phyloP scores from a whole-genome alignment of 1,284 basidiomycete genomes.

The Coniferiporia weirii region DNA sequence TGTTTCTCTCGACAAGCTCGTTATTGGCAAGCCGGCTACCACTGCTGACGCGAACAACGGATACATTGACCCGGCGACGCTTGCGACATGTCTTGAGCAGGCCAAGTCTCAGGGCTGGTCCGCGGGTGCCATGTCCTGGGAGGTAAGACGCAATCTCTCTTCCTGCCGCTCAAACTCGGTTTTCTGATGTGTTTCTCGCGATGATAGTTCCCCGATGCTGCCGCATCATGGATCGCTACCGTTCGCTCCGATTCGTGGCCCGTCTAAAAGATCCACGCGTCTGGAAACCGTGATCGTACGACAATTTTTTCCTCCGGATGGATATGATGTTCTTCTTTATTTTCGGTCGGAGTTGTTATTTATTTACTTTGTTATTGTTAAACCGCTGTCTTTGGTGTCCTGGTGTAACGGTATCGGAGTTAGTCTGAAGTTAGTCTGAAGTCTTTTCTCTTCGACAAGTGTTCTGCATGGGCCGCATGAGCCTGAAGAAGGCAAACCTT shows the following conservation, averaged over 20 bases:
- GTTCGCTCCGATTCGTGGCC: conserved; percentile 40
- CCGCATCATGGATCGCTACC: conserved; percentile 42
- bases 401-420: too few species aligned
- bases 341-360: neutral
- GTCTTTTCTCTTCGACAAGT: too few species aligned
- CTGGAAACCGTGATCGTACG: neutral
- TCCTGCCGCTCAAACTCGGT: neutral
- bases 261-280: conserved; percentile 24
- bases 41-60: conserved; percentile 51
- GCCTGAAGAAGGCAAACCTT: too few species aligned
- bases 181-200: conserved; percentile 22
- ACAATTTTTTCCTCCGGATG: neutral
- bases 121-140: conserved; percentile 50
- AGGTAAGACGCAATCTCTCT: conserved; percentile 30
- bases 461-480: too few species aligned
- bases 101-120: conserved; percentile 56
- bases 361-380: too few species aligned
- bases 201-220: conserved; percentile 39
- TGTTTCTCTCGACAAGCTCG: conserved; percentile 43
- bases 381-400: too few species aligned
- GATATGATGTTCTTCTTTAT: neutral
- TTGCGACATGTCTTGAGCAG: conserved; percentile 49
- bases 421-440: too few species aligned
- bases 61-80: conserved; percentile 45
- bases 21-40: conserved; percentile 60